phyloP scores from a whole-genome alignment of 2,329 filamentous ascomycete species.

The Thielaviopsis musarum region DNA sequence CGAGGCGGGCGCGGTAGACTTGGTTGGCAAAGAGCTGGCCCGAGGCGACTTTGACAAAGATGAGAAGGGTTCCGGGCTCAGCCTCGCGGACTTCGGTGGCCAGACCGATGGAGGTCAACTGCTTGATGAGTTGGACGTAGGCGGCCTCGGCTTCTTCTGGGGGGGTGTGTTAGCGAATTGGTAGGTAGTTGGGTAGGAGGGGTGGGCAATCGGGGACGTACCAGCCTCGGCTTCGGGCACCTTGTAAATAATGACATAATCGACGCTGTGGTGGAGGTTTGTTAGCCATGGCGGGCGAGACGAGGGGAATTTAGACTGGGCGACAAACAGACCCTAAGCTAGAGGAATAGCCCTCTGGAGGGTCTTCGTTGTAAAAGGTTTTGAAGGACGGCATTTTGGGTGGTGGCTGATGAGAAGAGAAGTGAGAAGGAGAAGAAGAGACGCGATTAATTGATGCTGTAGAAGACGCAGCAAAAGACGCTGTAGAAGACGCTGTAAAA shows the following conservation, averaged over 20 bases:
- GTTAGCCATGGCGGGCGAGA: not conserved
- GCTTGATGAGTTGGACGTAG: conserved; percentile 62
- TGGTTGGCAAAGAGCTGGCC: conserved; percentile 59
- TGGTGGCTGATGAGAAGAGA: not conserved
- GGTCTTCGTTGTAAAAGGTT: conserved; percentile 10
- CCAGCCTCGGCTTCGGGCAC: conserved; percentile 43
- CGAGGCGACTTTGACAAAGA: conserved; percentile 71
- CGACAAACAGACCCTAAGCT: conserved; percentile 3
- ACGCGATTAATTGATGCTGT: not conserved
- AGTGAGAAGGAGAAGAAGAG: not conserved
- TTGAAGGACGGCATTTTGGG: conserved; percentile 9
- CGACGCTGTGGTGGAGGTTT: conserved; percentile 37
- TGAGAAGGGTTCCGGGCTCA: conserved; percentile 54
- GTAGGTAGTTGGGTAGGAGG: not conserved
- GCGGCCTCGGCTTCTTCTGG: conserved; percentile 45
- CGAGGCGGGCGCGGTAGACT: conserved; percentile 71
- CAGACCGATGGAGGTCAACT: conserved; percentile 63
- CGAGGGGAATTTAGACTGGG: not conserved
- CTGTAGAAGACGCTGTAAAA: not conserved
- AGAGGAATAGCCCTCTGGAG: conserved; percentile 10
- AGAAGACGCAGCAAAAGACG: too few species aligned
- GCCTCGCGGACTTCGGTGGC: conserved; percentile 76
- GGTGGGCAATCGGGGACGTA: conserved; percentile 21
- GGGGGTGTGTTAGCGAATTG: not conserved
- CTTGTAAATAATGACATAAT: conserved; percentile 74